Evolutionary conservation across 345 rosid species (phyloP), one percentile per base, ranked within the genome.

Genomic region (Dimocarpus longan): DNA sequence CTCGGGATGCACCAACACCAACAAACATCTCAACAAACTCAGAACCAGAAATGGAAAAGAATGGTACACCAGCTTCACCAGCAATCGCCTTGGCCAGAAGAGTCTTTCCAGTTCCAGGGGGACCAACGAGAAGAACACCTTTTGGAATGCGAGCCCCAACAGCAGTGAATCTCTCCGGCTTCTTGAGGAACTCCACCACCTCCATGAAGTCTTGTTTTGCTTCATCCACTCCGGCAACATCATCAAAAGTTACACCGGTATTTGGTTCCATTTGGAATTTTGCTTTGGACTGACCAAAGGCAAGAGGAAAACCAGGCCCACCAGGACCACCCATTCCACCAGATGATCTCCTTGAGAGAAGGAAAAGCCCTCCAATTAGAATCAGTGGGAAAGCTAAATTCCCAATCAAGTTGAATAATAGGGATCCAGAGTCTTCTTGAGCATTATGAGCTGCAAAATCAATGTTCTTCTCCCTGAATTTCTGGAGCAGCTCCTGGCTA

Each of bases 281-380:
- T 6, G 99, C 98, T 83, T 91, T 94, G 3, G 99, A 96, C 84
- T 94, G 97, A 79, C 98, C 99, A 79, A 96, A 90, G 73, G 80
- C 79, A 54, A 96, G 93, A 21, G 99, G 99, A 77, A 84, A 86
- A 44, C 99, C 99, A 76, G 96, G 96, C 43, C 99, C 99, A 72
- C 99, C 99, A 39, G 98, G 98, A 50, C 99, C 99, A 40, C 99
- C 99, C 98, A 96, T 93, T 74, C 99, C 99, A 81, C 98, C 99
- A 52, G 93, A 85, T 16, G 98, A 91, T 19, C 97, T 90, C 66
- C 98, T 91, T 16, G 99, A 96, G 72, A 96, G 97, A 86, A 96
- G 88, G 87, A 96, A 96, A 69, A 94, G 82, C n/a, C 98, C 99
- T 32, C 99, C 99, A 70, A 96, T 96, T 85, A 96, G 85, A 70